Evolutionary conservation across 2,329 filamentous ascomycete species (phyloP), one percentile per base, ranked within the genome.

Genomic region (Colletotrichum sp.): DNA sequence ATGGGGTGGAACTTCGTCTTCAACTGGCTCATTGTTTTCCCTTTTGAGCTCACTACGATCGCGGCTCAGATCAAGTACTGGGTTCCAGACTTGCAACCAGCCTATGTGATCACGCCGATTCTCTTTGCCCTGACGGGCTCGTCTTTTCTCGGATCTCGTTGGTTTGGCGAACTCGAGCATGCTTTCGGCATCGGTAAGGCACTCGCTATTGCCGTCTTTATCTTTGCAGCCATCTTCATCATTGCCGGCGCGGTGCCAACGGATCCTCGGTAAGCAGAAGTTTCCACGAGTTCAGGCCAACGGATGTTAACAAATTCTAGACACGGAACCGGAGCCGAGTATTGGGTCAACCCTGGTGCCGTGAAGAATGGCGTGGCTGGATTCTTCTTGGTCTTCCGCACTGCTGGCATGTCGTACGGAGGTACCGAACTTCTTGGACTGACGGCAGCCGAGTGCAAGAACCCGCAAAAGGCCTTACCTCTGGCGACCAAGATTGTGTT

Each of bases 401-500:
- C 84, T 1, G 85, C 87, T 8, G 86, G 86, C 19, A 85, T 87
- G 79, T 83, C 86, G 12, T 88, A 87, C 69, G 83, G 85, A 12
- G 87, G 87, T 27, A 88, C 86, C 4, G 87, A 88, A 74, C 83
- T 88, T 71, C 83, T 88, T 5, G 87, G 86, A 16, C 80, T 88
- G 19, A 84, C 86, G 6, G 86, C 86, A 8, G 85, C 85, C 22
- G 87, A 88, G 76, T 84, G 85, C 73, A 79, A 82, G 16, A 83
- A 84, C 59, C 86, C 85, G 12, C 78, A 91, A 76, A 92, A 94
- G 80, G 91, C 93, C 0, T 89, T 98, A 1, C 96, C 96, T 0
- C 92, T 92, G 1, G 96, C 96, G 8, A 93, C 96, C 80, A 98
- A 97, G 86, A 95, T 98, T 81, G 94, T 91, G 34, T 91, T 91